Conservation (phyloP, 495 filamentous ascomycete species). For the Podospora pseudoanserina region DNA sequence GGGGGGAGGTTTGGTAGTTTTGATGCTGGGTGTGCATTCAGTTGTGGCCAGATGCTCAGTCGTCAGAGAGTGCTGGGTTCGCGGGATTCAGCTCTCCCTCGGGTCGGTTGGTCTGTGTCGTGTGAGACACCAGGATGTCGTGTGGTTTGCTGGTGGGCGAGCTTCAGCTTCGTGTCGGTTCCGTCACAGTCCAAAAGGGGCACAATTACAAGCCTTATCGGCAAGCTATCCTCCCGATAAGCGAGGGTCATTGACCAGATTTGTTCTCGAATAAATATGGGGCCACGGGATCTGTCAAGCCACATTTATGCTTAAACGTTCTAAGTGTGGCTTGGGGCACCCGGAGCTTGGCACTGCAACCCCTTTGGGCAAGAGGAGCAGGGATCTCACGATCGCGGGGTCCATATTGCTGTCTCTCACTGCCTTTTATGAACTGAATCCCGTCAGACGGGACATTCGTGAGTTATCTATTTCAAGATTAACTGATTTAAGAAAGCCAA, state of each 20-base stretch:
- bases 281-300: conserved; percentile 5
- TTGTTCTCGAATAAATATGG: background rate
- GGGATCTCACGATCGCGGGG: conserved; percentile 10
- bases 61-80: background rate
- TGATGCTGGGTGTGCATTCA: background rate
- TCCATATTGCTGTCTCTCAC: conserved; percentile 1
- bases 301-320: conserved; percentile 10
- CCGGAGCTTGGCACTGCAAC: background rate
- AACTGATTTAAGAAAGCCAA: background rate
- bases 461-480: background rate
- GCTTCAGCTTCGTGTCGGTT: background rate
- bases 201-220: conserved; percentile 14
- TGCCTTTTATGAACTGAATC: conserved; percentile 11
- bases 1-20: background rate
- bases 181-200: background rate
- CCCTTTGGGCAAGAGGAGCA: conserved; percentile 4
- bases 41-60: background rate
- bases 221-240: conserved; percentile 12
- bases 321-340: conserved; percentile 15
- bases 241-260: conserved; percentile 9
- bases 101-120: background rate
- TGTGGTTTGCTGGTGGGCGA: background rate
- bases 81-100: background rate
- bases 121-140: background rate
- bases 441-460: background rate